Evolutionary conservation across 108 stramenopile species (phyloP).

Genomic region (Skeletonema marinoi): DNA sequence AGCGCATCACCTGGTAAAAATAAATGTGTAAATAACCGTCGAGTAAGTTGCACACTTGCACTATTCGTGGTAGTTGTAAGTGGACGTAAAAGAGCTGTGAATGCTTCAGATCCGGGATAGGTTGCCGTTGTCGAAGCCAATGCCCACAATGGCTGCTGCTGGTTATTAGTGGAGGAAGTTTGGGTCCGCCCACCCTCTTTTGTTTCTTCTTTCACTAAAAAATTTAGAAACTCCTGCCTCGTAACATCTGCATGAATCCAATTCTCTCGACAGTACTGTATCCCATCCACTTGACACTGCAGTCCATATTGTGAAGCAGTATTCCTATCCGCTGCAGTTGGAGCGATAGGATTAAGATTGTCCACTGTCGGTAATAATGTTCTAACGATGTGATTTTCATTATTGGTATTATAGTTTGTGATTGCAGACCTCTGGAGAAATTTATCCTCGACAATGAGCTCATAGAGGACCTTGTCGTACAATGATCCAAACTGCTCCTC

Average conservation of each 20-base stretch:
- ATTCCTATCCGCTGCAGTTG: conserved; percentile 59
- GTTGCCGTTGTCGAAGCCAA: conserved; percentile 62
- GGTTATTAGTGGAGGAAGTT: neutral
- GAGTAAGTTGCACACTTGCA: conserved; percentile 29
- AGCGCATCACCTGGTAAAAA: conserved; percentile 70
- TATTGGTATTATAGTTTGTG: neutral
- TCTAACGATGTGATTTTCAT: neutral
- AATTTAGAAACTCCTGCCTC: conserved; percentile 62
- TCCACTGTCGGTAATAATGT: neutral
- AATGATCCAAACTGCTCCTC: conserved; percentile 32
- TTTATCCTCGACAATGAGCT: conserved; percentile 66
- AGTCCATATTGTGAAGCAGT: conserved; percentile 65
- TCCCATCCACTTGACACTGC: conserved; percentile 70
- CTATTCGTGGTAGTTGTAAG: conserved; percentile 49
- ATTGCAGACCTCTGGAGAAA: conserved; percentile 26
- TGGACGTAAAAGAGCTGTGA: conserved; percentile 61
- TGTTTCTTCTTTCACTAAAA: neutral
- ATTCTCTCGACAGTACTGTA: conserved; percentile 56
- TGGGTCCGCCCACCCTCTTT: neutral
- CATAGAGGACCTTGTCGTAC: conserved; percentile 67
- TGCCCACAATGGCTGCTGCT: conserved; percentile 60
- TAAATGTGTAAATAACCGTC: conserved; percentile 79
- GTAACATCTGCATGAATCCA: conserved; percentile 82
- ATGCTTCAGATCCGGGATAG: conserved; percentile 54
- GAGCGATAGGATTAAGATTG: conserved; percentile 50